These are phyloP conservation scores for Lachancea lanzarotensis DNA, from an alignment of 805 yeast species.

Conservation along the genomic window DNA sequence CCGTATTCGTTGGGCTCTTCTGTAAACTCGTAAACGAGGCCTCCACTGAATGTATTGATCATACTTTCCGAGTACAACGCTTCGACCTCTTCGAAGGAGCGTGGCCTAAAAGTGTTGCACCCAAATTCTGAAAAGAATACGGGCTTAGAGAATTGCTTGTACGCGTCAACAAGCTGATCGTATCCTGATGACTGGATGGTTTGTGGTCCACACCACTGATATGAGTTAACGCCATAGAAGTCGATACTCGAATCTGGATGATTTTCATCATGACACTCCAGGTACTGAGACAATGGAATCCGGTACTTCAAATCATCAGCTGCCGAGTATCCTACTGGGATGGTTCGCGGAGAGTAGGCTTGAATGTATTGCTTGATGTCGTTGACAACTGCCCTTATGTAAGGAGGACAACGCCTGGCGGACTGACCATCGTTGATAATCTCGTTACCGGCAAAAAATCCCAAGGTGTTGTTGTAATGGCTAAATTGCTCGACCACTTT, in stretches of 20 bases:
- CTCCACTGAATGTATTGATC: conserved; percentile 78
- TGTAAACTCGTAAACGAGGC: conserved; percentile 72
- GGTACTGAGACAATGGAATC: conserved; percentile 66
- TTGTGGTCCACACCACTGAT: conserved; percentile 95
- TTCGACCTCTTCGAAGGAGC: conserved; percentile 69
- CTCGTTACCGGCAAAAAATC: conserved; percentile 90
- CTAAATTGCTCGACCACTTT: conserved; percentile 76
- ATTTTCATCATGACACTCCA: conserved; percentile 61
- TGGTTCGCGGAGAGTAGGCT: conserved; percentile 49
- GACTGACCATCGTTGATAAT: conserved; percentile 75
- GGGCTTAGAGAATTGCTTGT: conserved; percentile 62
- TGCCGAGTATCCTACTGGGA: conserved; percentile 95
- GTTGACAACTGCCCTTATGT: conserved; percentile 68
- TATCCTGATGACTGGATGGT: conserved; percentile 77
- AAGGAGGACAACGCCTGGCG: conserved; percentile 60
- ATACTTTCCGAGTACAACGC: conserved; percentile 64
- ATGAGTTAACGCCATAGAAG: conserved; percentile 90
- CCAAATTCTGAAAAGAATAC: conserved; percentile 89
- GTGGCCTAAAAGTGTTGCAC: conserved; percentile 75
- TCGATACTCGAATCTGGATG: conserved; percentile 54
- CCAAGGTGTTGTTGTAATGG: conserved; percentile 80
- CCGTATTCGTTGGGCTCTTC: conserved; percentile 80
- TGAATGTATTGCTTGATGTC: conserved; percentile 73
- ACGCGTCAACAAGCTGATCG: conserved; percentile 61
- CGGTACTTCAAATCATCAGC: conserved; percentile 85